Base-by-base conservation (phyloP, 2,329 filamentous ascomycete species). In the Chaetomium globosum region DNA sequence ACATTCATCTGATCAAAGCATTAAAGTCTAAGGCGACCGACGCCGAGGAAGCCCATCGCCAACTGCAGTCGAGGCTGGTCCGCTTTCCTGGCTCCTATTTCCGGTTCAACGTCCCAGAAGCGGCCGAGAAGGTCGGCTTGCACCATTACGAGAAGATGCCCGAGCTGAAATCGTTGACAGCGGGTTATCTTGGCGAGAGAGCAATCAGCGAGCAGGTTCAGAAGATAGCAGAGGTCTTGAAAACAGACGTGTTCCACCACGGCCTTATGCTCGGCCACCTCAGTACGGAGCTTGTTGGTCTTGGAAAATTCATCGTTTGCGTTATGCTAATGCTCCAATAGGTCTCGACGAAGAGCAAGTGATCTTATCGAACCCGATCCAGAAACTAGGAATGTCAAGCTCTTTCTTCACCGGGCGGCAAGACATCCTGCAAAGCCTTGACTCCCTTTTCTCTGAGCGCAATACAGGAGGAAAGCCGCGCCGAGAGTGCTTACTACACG, bases 41-140 rank as follows among this genome's bases (percentile, higher is more conserved):
- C 49, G 59, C 69, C 2, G 71, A 75, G 54, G 59, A 54, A 2
- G 36, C 59, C 1, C 73, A 75, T 16, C 30, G 64, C 2, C 57
- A 46, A 26, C 56, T 74, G 2, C 19, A 66, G 12, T 13, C 58
- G 0, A 65, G 62, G 13, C 65, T 76, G 4, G 8, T 39, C 7
- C 43, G 28, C 1, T 71, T 67, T 19, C 43, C 67, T 0, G 64
- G 71, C 1, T 61, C 73, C 0, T 76, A 75, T 59, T 76, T 72
- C 36, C 73, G 75, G 1, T 72, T 77, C 53, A 73, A 73, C 13
- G 66, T 76, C 1, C 71, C 71, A 1, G 49, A 63, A 0, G 72
- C 67, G 2, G 73, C 71, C 5, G 65, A 69, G n/a, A 43, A 65
- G 4, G 70, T 77, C 31, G 39, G 43, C 1, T 59, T 76, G 16